These are phyloP conservation scores for Agapanthus africanus DNA, from an alignment of 106 monocot genomes.

Conservation along the genomic window DNA sequence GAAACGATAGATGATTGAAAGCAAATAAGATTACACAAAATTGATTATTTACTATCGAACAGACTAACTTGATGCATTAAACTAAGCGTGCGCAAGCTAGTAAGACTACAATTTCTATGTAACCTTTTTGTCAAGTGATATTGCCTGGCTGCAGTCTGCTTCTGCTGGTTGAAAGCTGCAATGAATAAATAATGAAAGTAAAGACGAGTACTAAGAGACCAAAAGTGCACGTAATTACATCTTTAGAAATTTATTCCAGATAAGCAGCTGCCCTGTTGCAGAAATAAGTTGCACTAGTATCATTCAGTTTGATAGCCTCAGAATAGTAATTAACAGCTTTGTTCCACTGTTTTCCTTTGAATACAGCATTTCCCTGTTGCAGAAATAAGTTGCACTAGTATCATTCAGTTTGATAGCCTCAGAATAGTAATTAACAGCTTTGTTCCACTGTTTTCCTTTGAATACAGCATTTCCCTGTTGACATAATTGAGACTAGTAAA, in stretches of 20 bases:
- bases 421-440: slow-evolving; percentile 75
- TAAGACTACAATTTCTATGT: neutral
- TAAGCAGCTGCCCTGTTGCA: slow-evolving; percentile 96
- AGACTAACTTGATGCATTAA: too few relatives aligned
- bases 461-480: slow-evolving; percentile 88
- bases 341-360: too few relatives aligned
- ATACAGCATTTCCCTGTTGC: too few relatives aligned
- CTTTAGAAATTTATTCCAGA: slow-evolving; percentile 31
- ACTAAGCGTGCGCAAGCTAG: too few relatives aligned
- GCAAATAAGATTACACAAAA: neutral
- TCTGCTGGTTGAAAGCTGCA: slow-evolving; percentile 89
- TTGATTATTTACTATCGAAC: neutral
- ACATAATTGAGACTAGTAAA: too few relatives aligned
- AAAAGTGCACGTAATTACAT: too few relatives aligned
- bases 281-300: too few relatives aligned
- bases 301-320: too few relatives aligned
- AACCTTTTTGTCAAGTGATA: slow-evolving; percentile 87
- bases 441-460: slow-evolving; percentile 83
- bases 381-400: slow-evolving; percentile 71
- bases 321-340: too few relatives aligned
- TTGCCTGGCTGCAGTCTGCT: slow-evolving; percentile 81
- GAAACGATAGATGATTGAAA: neutral
- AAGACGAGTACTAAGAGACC: slow-evolving; percentile 2
- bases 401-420: slow-evolving; percentile 83
- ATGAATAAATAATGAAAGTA: neutral